phyloP scores from a whole-genome alignment of 805 yeast species.

The Ogataea minuta region DNA sequence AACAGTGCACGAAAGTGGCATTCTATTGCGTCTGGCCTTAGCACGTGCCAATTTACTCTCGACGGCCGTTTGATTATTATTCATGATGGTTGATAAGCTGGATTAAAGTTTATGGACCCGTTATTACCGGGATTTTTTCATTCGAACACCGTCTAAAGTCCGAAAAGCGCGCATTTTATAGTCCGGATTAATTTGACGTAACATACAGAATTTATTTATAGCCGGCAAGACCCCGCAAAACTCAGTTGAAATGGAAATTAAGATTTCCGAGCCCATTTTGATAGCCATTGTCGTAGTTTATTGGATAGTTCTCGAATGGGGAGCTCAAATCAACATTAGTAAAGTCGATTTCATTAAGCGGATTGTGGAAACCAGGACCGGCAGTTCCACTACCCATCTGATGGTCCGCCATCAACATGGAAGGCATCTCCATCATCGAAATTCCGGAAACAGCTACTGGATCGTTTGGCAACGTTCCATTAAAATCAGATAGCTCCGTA shows the following conservation, averaged over 20 bases:
- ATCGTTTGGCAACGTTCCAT: slow-evolving; percentile 18
- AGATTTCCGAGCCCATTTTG: slow-evolving; percentile 21
- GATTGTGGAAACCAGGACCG: slow-evolving; percentile 27
- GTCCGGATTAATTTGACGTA: too few species aligned
- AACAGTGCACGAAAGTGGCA: slow-evolving; percentile 45
- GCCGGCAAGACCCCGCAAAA: background rate
- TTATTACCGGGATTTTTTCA: slow-evolving; percentile 9
- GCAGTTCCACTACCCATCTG: slow-evolving; percentile 11
- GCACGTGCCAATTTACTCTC: background rate
- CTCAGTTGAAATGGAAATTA: slow-evolving; percentile 14
- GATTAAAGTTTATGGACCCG: slow-evolving; percentile 1
- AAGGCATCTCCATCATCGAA: slow-evolving; percentile 8
- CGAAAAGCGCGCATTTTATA: background rate
- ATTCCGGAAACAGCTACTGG: slow-evolving; percentile 9
- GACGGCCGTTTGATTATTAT: background rate
- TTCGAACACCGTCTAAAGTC: slow-evolving; percentile 1
- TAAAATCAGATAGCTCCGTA: slow-evolving; percentile 31
- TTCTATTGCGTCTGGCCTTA: slow-evolving; percentile 39
- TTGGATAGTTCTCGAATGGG: slow-evolving; percentile 24
- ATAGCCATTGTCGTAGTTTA: slow-evolving; percentile 9
- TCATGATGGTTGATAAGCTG: too few species aligned
- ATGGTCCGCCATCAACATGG: slow-evolving; percentile 9
- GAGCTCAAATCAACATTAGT: slow-evolving; percentile 37
- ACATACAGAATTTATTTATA: background rate
- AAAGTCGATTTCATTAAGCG: slow-evolving; percentile 38